phyloP scores from a whole-genome alignment of 2,329 filamentous ascomycete species.

The Fusarium cyanostomum region DNA sequence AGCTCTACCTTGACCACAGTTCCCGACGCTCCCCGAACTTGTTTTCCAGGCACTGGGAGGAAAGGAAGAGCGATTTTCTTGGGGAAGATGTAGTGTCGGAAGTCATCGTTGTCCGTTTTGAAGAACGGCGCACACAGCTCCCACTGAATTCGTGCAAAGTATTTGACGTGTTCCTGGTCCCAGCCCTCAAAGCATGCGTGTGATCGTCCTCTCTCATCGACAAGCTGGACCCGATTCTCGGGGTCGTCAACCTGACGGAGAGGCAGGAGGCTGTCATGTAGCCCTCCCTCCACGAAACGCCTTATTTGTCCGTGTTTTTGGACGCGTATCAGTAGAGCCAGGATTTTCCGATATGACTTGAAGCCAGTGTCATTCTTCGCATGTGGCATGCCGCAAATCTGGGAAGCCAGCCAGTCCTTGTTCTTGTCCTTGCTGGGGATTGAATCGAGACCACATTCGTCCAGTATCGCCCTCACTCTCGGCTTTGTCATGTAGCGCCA shows the following conservation, averaged over 20 bases:
- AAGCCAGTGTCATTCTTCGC: neutral
- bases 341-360: neutral
- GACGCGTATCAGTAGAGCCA: neutral
- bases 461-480: neutral
- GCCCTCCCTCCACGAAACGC: neutral
- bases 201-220: neutral
- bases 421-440: neutral
- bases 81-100: conserved; percentile 6
- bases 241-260: neutral
- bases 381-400: neutral
- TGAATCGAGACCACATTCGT: neutral
- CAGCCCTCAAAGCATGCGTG: conserved; percentile 8
- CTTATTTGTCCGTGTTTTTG: neutral
- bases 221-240: neutral
- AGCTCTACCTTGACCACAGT: neutral
- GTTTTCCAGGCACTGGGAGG: neutral
- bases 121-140: conserved; percentile 7
- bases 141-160: neutral
- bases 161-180: neutral
- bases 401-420: neutral
- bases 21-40: neutral
- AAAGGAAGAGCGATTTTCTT: neutral
- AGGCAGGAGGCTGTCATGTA: neutral
- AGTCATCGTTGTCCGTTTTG: neutral
- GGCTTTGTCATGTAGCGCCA: neutral